Conservation (phyloP, 345 rosid genomes). For the Laguncularia racemosa region DNA sequence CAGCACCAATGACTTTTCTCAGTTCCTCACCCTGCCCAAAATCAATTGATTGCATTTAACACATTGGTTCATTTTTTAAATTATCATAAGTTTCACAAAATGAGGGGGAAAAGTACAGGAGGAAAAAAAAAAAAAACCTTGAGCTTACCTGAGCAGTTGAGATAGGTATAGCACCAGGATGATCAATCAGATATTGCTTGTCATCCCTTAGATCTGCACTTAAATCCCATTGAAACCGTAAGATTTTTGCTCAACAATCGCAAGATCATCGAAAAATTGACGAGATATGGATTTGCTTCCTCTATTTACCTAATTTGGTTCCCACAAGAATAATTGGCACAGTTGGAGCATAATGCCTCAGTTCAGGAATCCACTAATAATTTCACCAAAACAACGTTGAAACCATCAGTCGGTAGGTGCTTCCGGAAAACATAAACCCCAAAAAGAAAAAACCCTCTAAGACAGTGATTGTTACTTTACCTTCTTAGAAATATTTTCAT, state of each 20-base stretch:
- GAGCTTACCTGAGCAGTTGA: slow-evolving; percentile 33
- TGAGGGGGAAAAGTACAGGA: not conserved
- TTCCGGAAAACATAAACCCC: not conserved
- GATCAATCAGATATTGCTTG: slow-evolving; percentile 35
- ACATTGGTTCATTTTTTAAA: too few relatives aligned
- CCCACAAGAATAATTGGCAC: slow-evolving; percentile 48
- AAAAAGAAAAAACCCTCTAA: not conserved
- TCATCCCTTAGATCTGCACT: slow-evolving; percentile 44
- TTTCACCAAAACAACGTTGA: too few relatives aligned
- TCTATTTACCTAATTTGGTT: slow-evolving; percentile 40
- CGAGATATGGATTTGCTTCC: not conserved
- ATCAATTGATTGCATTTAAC: not conserved
- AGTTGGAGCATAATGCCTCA: slow-evolving; percentile 48
- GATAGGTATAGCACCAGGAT: slow-evolving; percentile 36
- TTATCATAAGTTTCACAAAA: not conserved
- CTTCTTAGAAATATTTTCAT: slow-evolving; percentile 48
- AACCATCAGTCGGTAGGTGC: too few relatives aligned
- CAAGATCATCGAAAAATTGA: not conserved
- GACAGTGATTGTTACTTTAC: slow-evolving; percentile 6
- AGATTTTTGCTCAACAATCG: not conserved
- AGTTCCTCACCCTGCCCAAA: slow-evolving; percentile 42
- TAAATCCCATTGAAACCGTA: not conserved
- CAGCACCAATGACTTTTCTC: slow-evolving; percentile 47
- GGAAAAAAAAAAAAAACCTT: not conserved
- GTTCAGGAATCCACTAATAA: slow-evolving; percentile 44